Base-by-base conservation (phyloP, 2,329 filamentous ascomycete genomes). In the Pyrenochaeta sp. region DNA sequence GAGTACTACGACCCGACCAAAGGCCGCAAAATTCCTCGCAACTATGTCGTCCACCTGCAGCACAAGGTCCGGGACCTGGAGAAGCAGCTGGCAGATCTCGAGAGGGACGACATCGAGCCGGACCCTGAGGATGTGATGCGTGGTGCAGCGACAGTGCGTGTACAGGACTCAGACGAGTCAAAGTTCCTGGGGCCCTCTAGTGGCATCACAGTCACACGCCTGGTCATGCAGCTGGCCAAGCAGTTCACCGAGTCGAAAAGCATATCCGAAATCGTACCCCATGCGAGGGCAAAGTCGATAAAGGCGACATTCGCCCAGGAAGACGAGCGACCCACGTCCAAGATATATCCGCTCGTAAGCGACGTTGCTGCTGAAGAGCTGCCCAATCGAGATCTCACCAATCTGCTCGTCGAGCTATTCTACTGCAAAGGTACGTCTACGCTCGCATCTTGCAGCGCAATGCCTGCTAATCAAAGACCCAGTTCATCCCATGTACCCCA, bases 161-260 rank as follows among this genome's bases (percentile, higher is more conserved):
- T 98, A 51, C 89, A 90, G 70, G 91, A 94, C 69, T 89, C 89
- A 54, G 92, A 96, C 75, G 94, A 97, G 78, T 89, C 91, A 15
- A 91, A 94, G 62, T 98, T 95, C 74, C 83, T 99, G 2, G 95
- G 95, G 0, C 91, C 95, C 2, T 97, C 93, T 48, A 98, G 94
- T 76, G 95, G 94, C 58, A 97, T 97, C 70, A 92, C 93, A 72
- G 96, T 98, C 82, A 96, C 93, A 12, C 88, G 94, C 30, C 84
- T 98, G 66, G 89, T 99, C 10, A 97, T 99, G 91, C 93, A 97
- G 76, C 88, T 97, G 78, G 94, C 94, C 52, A 98, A 97, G 80
- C 90, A 93, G 62, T 96, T 94, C 72, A 96, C 93, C 27, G 91
- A 95, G 71, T 90, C 92, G 5, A 91, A 93, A 77, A 92, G 90